Conservation (phyloP, 2,329 filamentous ascomycete species). For the Hymenoscyphus fraxineus region DNA sequence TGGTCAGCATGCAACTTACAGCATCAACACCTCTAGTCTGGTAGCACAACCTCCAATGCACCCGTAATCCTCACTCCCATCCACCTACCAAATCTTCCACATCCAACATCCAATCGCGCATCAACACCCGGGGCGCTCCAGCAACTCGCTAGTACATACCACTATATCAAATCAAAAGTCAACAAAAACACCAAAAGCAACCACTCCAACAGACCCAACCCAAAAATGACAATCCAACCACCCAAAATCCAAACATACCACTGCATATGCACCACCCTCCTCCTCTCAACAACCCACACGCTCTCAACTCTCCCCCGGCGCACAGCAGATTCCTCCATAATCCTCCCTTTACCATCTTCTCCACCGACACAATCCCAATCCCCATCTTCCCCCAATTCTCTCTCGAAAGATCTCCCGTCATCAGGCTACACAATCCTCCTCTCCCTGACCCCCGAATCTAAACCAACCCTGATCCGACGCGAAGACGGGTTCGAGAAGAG, state of each 20-base stretch:
- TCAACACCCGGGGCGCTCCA: background rate
- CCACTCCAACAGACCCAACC: background rate
- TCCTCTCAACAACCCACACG: slow-evolving; percentile 55
- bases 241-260: slow-evolving; percentile 49
- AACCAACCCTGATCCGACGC: slow-evolving; percentile 48
- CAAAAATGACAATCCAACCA: slow-evolving; percentile 8
- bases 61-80: background rate
- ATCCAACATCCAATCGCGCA: background rate
- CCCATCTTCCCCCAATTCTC: slow-evolving; percentile 11
- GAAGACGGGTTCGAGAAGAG: slow-evolving; percentile 67
- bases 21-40: background rate
- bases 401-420: slow-evolving; percentile 21
- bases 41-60: background rate
- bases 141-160: background rate
- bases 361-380: background rate
- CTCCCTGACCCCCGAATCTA: slow-evolving; percentile 44
- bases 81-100: background rate
- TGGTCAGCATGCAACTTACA: background rate
- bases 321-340: slow-evolving; percentile 36
- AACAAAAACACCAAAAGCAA: background rate
- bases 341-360: slow-evolving; percentile 49
- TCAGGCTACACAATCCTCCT: slow-evolving; percentile 46
- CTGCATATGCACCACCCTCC: slow-evolving; percentile 63
- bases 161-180: background rate
- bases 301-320: slow-evolving; percentile 52